Evolutionary conservation across 352 stramenopile species (phyloP).

Genomic region (Phytophthora europaea): DNA sequence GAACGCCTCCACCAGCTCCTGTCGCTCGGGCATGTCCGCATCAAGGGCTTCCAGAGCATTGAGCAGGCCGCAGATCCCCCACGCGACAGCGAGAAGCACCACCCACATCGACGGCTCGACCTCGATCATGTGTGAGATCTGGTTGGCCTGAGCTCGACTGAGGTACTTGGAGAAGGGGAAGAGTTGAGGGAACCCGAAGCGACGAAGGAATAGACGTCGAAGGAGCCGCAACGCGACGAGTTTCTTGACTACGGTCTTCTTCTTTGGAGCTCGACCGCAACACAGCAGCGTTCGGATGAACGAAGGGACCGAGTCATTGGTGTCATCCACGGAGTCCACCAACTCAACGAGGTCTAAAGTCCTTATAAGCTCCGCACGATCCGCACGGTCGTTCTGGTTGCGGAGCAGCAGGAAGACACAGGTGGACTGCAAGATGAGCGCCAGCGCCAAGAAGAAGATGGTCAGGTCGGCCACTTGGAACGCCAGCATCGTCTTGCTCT

Average conservation of each 20-base stretch:
- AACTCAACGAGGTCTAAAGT: slow-evolving; percentile 40
- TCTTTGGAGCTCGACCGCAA: slow-evolving; percentile 21
- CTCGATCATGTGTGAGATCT: slow-evolving; percentile 85
- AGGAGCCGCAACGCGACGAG: slow-evolving; percentile 47
- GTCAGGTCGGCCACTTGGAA: slow-evolving; percentile 68
- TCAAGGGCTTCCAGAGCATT: slow-evolving; percentile 25
- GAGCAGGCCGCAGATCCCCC: slow-evolving; percentile 40
- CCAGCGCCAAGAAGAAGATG: slow-evolving; percentile 62
- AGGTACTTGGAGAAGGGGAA: slow-evolving; percentile 82
- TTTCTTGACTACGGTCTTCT: slow-evolving; percentile 20
- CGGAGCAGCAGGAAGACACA: slow-evolving; percentile 54
- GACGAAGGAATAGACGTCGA: slow-evolving; percentile 52
- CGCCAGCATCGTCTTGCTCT: slow-evolving; percentile 51
- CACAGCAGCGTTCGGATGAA: slow-evolving; percentile 23
- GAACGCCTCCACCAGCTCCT: slow-evolving; percentile 46
- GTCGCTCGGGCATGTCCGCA: slow-evolving; percentile 26
- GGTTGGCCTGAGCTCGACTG: slow-evolving; percentile 72
- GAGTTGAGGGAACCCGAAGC: slow-evolving; percentile 52
- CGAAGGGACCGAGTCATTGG: not conserved
- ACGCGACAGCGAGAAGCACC: slow-evolving; percentile 55
- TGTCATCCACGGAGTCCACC: slow-evolving; percentile 1
- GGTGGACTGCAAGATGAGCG: slow-evolving; percentile 60
- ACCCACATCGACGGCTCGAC: slow-evolving; percentile 72
- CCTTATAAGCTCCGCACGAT: slow-evolving; percentile 54
- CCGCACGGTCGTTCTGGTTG: slow-evolving; percentile 48